Evolutionary conservation across 371 early-diverging fungal genomes (phyloP), one percentile per base, ranked within the genome.

Genomic region (Circinella minor): DNA sequence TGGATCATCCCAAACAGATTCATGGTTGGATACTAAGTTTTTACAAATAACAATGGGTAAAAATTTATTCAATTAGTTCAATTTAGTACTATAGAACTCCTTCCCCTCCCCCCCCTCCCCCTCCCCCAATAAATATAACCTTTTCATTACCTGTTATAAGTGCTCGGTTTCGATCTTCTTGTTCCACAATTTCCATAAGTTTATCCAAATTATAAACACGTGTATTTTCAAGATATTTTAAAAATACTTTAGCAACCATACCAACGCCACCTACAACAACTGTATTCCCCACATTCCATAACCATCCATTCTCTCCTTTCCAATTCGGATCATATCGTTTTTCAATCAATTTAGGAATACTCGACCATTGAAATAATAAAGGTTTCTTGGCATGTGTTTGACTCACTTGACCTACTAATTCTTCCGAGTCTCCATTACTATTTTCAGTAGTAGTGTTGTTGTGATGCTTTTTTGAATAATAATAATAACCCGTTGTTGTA

Each of bases 1-100:
- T 8, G 96, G 96, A 70, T 96, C 96, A 59, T 96, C 96, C 68
- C 92, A 73, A 11, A 89, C 89, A 67, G 76, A 80, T 27, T 74
- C 69, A 63, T 81, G 85, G 66, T 85, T 85, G n/a, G 85, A 81
- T 9, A 85, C 85, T 85, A 64, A 36, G 64, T 27, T 27, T 27
- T 27, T 27, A 27, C 27, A 4, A 14, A 67, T 5, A 36, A 46
- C 37, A 14, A 36, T 48, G 13, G 37, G 27, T 48, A 55, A 34
- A 66, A 46, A 27, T 27, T 1, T 27, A 27, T 27, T 27, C 0
- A 27, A 27, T 1, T 27, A 27, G 27, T 27, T 27, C 27, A 27
- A 27, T 27, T 27, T 0, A 27, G 27, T 27, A 27, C 1, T 27
- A 27, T 27, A 27, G 27, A 27, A 27, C 27, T 27, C 27, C 27